phyloP scores from a whole-genome alignment of 176 grass and related monocot species.

The Thinopyrum elongatum region DNA sequence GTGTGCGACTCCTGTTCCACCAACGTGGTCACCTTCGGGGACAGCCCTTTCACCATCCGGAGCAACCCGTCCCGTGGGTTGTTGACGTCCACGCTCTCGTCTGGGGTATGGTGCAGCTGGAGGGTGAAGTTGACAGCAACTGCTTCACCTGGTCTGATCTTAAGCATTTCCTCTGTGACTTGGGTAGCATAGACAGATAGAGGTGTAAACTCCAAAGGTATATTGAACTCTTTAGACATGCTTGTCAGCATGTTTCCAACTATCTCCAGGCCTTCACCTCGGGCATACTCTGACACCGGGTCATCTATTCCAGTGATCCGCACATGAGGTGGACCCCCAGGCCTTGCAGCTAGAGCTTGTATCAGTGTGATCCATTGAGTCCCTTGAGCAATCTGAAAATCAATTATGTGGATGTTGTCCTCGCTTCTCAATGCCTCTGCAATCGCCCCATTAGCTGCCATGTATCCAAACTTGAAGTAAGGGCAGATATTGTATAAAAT shows the following conservation, averaged over 20 bases:
- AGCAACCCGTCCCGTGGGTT: slow-evolving; percentile 93
- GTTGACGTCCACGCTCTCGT: slow-evolving; percentile 86
- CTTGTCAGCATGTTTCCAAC: slow-evolving; percentile 78
- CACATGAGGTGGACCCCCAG: slow-evolving; percentile 84
- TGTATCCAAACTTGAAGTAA: slow-evolving; percentile 98
- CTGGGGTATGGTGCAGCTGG: slow-evolving; percentile 83
- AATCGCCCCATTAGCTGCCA: slow-evolving; percentile 97
- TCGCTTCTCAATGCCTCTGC: slow-evolving; percentile 84
- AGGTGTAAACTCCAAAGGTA: slow-evolving; percentile 80
- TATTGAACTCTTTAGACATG: slow-evolving; percentile 89
- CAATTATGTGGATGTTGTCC: slow-evolving; percentile 92
- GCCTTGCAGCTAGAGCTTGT: slow-evolving; percentile 83
- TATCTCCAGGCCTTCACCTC: slow-evolving; percentile 69
- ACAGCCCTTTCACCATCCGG: slow-evolving; percentile 87
- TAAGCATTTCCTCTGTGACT: slow-evolving; percentile 81
- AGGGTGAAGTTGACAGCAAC: slow-evolving; percentile 92
- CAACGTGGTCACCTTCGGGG: slow-evolving; percentile 85
- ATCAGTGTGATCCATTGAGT: slow-evolving; percentile 98
- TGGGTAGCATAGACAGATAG: slow-evolving; percentile 48
- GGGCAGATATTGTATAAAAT: slow-evolving; percentile 88
- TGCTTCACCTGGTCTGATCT: slow-evolving; percentile 79
- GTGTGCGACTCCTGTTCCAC: slow-evolving; percentile 99
- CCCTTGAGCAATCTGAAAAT: slow-evolving; percentile 99
- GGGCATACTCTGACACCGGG: slow-evolving; percentile 60
- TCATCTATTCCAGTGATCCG: slow-evolving; percentile 91